Conservation (phyloP, 371 early-diverging fungal genomes). For the Actinomortierella wolfii region DNA sequence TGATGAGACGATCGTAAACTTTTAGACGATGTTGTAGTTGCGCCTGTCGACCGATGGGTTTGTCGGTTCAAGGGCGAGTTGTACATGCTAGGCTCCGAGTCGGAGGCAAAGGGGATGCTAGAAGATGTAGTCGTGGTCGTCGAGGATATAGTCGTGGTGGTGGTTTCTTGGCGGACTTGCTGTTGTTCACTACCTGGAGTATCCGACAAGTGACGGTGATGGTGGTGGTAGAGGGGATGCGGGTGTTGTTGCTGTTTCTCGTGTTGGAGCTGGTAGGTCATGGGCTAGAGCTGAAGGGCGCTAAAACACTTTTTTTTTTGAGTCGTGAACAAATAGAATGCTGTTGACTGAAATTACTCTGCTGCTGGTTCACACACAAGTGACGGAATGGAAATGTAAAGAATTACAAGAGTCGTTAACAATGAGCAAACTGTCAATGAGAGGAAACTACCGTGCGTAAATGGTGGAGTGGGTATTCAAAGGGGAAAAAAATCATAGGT, state of each 20-base stretch:
- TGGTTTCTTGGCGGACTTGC: conserved; percentile 42
- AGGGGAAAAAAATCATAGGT: too few species aligned
- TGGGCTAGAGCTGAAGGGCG: conserved; percentile 1
- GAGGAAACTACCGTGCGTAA: too few species aligned
- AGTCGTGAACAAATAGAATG: neutral
- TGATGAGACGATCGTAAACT: too few species aligned
- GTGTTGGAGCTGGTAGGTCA: conserved; percentile 23
- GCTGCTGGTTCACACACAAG: conserved; percentile 4
- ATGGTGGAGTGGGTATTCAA: too few species aligned
- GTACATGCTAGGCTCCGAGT: conserved; percentile 35
- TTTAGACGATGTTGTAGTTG: too few species aligned
- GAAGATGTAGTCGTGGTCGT: conserved; percentile 42
- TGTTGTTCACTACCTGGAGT: conserved; percentile 31
- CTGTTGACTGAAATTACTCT: neutral
- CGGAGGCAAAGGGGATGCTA: conserved; percentile 28
- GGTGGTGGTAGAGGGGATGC: conserved; percentile 5
- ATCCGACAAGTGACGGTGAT: conserved; percentile 15
- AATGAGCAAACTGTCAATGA: too few species aligned
- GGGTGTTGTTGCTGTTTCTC: too few species aligned
- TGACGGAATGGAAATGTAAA: neutral
- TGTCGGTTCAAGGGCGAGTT: conserved; percentile 15
- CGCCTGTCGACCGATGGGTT: neutral
- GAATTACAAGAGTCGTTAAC: neutral
- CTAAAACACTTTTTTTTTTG: neutral
- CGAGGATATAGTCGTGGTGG: conserved; percentile 30